Conservation (phyloP, 1,139 yeast species). For the Geotrichum siamense region DNA sequence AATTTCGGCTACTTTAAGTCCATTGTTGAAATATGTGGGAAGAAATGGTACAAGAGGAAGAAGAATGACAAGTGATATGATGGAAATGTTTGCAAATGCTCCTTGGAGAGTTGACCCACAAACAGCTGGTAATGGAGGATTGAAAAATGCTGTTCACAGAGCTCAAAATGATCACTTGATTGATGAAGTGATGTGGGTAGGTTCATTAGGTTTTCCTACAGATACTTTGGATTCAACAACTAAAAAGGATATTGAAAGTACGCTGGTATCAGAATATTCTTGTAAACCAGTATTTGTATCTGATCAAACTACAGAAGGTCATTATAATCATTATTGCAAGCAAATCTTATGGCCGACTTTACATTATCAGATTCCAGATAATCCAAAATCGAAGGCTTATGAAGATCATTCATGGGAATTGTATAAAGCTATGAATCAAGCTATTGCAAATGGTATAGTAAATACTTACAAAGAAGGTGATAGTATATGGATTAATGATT, state of each 20-base stretch:
- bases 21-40: not conserved
- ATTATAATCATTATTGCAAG: constrained; percentile 83
- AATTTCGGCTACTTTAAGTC: not conserved
- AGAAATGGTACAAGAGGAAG: not conserved
- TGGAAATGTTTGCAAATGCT: constrained; percentile 52
- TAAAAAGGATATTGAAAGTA: constrained; percentile 39
- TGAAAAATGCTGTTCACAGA: constrained; percentile 73
- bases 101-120: constrained; percentile 69
- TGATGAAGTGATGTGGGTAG: constrained; percentile 64
- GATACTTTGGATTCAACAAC: constrained; percentile 55
- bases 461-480: constrained; percentile 61
- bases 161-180: constrained; percentile 46
- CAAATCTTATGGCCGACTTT: constrained; percentile 95
- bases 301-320: constrained; percentile 80
- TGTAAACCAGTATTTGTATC: constrained; percentile 65
- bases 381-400: constrained; percentile 88
- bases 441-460: constrained; percentile 70
- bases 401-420: constrained; percentile 93
- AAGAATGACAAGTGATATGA: constrained; percentile 14
- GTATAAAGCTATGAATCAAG: constrained; percentile 66
- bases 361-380: constrained; percentile 94
- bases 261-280: constrained; percentile 39
- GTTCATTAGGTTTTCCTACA: constrained; percentile 85
- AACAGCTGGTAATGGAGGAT: constrained; percentile 80
- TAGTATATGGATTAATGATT: constrained; percentile 87